Base-by-base conservation (phyloP, 371 early-diverging fungal genomes). In the Rhizopus microsporus region DNA sequence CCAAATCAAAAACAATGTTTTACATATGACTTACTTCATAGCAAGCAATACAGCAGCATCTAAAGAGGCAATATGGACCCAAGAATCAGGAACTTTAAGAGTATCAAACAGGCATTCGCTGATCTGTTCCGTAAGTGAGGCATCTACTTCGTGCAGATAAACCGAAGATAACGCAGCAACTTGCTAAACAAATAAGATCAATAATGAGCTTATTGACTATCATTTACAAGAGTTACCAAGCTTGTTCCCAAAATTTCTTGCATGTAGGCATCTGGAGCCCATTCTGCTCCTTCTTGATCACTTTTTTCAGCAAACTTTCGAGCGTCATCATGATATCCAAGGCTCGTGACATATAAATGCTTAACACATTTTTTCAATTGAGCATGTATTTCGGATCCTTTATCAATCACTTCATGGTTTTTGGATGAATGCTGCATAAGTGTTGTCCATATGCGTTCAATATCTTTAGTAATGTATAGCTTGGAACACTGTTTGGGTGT, bases 191-290 rank as follows among this genome's bases (percentile, higher is more conserved):
- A 47, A 23, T 4, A 40, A 15, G 8, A 42, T 32, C 6, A 54
- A 12, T 32, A 35, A 6, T 7, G 4, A 37, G 6, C 5, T 7
- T 32, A 16, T 31, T 42, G 15, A 12, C 23, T 37, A 10, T 32
- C n/a, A 45, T 45, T 39, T 17, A 51, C 59, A n/a, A 0, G 15
- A 55, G 74, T 65, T 73, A 85, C 86, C 81, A 86, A 70, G 34
- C 85, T 82, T 17, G 80, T 74, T 5, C 81, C 83, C 83, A 84
- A 80, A 56, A 87, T 84, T 52, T 84, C 85, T 42, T 75, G 78
- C 70, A 79, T 80, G 37, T 84, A 86, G 34, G 80, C 77, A 56
- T 83, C 82, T n/a, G 71, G 68, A 5, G 80, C 71, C 70, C 73
- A 72, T 34, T 68, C 72, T 35, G 73, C 75, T 6, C 77, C 79